A percentile compares a stretch with the other conserved stretches of the same genome.
phyloP scores from a whole-genome alignment of 441 rosid genomes.

The Eruca vesicaria region DNA sequence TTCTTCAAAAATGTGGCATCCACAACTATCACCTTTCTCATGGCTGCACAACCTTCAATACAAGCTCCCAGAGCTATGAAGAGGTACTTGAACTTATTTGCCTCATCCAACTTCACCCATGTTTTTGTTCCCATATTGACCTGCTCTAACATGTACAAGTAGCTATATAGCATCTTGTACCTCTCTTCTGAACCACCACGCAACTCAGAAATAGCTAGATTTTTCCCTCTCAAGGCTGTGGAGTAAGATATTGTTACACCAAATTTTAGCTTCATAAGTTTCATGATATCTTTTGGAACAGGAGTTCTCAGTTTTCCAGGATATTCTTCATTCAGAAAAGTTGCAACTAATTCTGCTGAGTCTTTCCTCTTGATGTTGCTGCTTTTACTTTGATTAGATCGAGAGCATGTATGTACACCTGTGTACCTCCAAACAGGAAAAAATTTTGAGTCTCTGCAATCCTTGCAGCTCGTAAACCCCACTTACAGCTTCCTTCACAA shows the following conservation, averaged over 20 bases:
- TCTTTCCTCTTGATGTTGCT: not conserved
- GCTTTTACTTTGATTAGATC: not conserved
- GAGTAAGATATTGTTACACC: not conserved
- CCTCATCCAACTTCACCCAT: too few relatives aligned
- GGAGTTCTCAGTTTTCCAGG: not conserved
- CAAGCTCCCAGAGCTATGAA: too few relatives aligned
- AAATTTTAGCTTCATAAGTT: too few relatives aligned
- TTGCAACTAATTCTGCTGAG: not conserved
- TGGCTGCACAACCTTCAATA: too few relatives aligned
- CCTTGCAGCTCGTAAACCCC: too few relatives aligned
- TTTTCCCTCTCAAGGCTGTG: not conserved
- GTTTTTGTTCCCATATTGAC: too few relatives aligned
- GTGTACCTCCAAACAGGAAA: not conserved
- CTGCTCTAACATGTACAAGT: too few relatives aligned
- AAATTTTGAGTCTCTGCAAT: not conserved
- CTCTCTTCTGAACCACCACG: not conserved
- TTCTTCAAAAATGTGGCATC: too few relatives aligned
- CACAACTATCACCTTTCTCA: too few relatives aligned
- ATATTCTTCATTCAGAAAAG: not conserved
- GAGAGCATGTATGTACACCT: not conserved
- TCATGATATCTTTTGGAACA: not conserved
- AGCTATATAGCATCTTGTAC: too few relatives aligned
- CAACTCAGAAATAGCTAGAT: not conserved
- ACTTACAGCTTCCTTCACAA: too few relatives aligned
- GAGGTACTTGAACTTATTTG: too few relatives aligned